Evolutionary conservation across 495 filamentous ascomycete species (phyloP).

Genomic region (Tirmania nivea): DNA sequence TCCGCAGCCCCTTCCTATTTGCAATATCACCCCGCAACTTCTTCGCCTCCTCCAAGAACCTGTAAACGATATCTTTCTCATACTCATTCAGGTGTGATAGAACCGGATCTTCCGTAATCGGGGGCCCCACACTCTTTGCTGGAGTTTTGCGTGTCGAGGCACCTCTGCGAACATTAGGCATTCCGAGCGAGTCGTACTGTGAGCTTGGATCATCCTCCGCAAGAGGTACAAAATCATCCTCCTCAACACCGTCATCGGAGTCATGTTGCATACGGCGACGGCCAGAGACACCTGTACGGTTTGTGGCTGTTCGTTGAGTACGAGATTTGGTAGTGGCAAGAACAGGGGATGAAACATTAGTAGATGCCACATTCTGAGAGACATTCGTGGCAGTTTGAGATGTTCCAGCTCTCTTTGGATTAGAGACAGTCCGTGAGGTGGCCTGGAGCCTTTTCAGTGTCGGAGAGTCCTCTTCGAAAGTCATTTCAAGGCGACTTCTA

Average conservation of each 20-base stretch:
- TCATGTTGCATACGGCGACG: no score
- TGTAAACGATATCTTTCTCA: constrained; percentile 31
- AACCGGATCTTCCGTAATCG: constrained; percentile 48
- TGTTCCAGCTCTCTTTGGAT: no score
- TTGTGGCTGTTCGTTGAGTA: no score
- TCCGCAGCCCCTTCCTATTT: constrained; percentile 36
- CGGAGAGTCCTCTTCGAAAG: background rate
- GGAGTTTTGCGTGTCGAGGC: background rate
- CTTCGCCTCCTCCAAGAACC: constrained; percentile 53
- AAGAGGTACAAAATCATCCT: background rate
- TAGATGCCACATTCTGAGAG: background rate
- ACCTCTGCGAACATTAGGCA: background rate
- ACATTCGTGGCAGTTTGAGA: no score
- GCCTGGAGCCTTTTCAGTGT: background rate
- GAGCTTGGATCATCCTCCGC: no score
- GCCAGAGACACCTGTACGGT: no score
- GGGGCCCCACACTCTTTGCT: constrained; percentile 30
- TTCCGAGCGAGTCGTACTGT: background rate
- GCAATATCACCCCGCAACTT: constrained; percentile 42
- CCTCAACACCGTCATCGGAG: background rate
- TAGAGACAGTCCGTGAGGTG: background rate
- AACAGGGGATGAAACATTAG: background rate
- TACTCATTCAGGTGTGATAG: constrained; percentile 35
- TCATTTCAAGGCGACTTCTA: background rate
- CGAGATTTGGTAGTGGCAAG: background rate